Evolutionary conservation across 1,284 basidiomycete species (phyloP).

Genomic region (Cerioporus squamosus): DNA sequence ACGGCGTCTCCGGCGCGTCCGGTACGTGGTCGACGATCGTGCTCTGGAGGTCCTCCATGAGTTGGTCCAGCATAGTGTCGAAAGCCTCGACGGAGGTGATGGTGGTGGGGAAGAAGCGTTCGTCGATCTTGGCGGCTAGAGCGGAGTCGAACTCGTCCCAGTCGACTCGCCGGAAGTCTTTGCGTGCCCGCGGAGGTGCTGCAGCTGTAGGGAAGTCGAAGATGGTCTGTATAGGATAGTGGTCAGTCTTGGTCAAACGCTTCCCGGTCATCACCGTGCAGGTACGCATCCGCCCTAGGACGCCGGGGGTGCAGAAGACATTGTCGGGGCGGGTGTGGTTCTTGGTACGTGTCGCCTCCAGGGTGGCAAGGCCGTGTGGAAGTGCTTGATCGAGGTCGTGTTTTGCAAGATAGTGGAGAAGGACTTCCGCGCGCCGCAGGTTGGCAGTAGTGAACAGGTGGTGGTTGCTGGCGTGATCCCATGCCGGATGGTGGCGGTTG

Average conservation of each 20-base stretch:
- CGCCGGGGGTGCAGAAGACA: constrained; percentile 31
- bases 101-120: neutral
- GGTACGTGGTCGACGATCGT: constrained; percentile 31
- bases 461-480: constrained; percentile 43
- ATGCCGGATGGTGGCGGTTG: constrained; percentile 52
- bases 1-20: constrained; percentile 24
- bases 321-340: constrained; percentile 40
- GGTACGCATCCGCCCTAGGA: constrained; percentile 18
- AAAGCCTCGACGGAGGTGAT: constrained; percentile 6
- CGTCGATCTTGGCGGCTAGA: constrained; percentile 4
- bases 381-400: constrained; percentile 34
- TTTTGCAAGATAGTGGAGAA: constrained; percentile 25
- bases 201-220: constrained; percentile 5
- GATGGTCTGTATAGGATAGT: constrained; percentile 30
- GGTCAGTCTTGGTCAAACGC: constrained; percentile 29
- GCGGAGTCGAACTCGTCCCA: constrained; percentile 28
- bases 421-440: constrained; percentile 21
- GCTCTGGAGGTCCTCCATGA: constrained; percentile 24
- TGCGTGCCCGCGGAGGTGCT: neutral
- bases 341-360: constrained; percentile 27
- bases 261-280: constrained; percentile 22
- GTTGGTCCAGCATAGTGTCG: constrained; percentile 2
- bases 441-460: constrained; percentile 38
- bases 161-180: constrained; percentile 30
- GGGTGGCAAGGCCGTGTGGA: constrained; percentile 34